Evolutionary conservation across 208 protist genomes (phyloP).

Genomic region (Willaertia magna): DNA sequence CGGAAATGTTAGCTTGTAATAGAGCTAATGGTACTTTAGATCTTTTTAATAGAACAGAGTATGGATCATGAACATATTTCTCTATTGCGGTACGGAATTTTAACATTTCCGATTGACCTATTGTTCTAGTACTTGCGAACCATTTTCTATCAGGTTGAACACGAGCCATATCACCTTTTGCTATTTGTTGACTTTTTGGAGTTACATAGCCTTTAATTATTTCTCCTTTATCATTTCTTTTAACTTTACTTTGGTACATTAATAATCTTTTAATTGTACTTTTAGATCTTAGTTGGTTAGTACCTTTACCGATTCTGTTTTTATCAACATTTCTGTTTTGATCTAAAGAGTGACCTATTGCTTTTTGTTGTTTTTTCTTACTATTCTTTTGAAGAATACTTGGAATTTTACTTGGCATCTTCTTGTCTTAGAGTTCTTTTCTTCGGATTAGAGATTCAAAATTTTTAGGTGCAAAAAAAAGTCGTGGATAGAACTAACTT

Average conservation of each 20-base stretch:
- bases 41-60: conserved; percentile 87
- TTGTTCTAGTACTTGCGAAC: conserved; percentile 92
- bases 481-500: too few relatives aligned
- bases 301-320: not conserved
- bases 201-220: conserved; percentile 72
- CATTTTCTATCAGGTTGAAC: conserved; percentile 84
- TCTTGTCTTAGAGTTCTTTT: too few relatives aligned
- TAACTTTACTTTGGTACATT: conserved; percentile 69
- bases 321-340: not conserved
- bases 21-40: conserved; percentile 91
- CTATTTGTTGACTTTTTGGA: conserved; percentile 58
- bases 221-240: conserved; percentile 69
- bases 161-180: conserved; percentile 63
- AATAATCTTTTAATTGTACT: conserved; percentile 65
- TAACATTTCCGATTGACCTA: conserved; percentile 86
- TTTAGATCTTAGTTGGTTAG: conserved; percentile 45
- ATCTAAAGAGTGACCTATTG: not conserved
- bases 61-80: conserved; percentile 86
- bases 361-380: not conserved
- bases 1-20: conserved; percentile 53
- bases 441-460: too few relatives aligned
- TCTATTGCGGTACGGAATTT: conserved; percentile 87
- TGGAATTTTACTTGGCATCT: not conserved
- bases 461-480: too few relatives aligned
- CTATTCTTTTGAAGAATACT: not conserved